Evolutionary conservation across 495 filamentous ascomycete species (phyloP), one percentile per base, ranked within the genome.

Genomic region (Aspergillus heteromorphus): DNA sequence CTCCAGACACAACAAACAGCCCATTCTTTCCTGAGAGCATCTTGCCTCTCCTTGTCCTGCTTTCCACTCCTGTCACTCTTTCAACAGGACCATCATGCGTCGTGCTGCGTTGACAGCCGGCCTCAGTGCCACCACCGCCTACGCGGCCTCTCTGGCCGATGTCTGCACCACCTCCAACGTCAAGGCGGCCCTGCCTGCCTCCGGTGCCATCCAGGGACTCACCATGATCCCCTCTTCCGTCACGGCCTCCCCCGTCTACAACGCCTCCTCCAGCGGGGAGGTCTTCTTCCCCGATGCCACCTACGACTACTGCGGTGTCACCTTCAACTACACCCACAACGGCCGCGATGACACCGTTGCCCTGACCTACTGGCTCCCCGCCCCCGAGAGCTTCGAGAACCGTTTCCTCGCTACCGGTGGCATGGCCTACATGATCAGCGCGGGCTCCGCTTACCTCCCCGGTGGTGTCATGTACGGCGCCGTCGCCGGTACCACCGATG

Each of bases 361-460:
- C 17, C 57, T 79, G 0, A 56, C 67, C 17, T 71, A 67, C 55
- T 74, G 66, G 58, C 48, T 79, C 8, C 75, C 76, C 2, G 55
- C 61, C 4, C 72, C 74, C 1, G 55, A 63, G 2, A 57, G 57
- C 23, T 79, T 75, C 49, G 19, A 73, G 41, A 74, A 73, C 48
- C 68, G 75, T 11, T 79, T 60, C 47, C 62, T 76, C 14, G 63
- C 72, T 0, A 75, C 74, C 0, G 76, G 76, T 18, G 76, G 76
- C 17, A 34, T 34, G 31, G 31, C 31, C 31, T 34, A 34, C 31
- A 34, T 34, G 31, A 34, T 34, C 31, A 34, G 31, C 9, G 73
- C 72, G 6, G 75, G 73, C 0, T 66, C 65, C 23, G 69, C 76
- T 9, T 70, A 59, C 6, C 65, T 75, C 23, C 64, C 71, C 3